Base-by-base conservation (phyloP, 495 filamentous ascomycete species). In the Penicillium roqueforti region DNA sequence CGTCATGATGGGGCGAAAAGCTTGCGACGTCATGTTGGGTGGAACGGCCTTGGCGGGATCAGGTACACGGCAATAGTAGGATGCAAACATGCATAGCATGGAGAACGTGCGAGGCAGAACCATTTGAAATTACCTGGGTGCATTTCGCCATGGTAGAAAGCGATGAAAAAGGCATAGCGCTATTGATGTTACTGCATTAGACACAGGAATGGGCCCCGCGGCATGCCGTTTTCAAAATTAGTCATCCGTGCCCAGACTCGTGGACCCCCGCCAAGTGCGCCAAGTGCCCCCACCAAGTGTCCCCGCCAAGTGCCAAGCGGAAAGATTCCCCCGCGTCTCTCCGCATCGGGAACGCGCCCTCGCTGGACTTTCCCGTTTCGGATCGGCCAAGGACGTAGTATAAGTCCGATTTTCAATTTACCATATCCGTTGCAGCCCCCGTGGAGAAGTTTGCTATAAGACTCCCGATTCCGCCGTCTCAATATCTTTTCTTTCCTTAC, bases 361-460 rank as follows among this genome's bases (percentile, higher is more conserved):
- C 56, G 50, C 56, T 58, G 45, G 38, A 58, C 56, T 58, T 58
- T 37, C 56, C 56, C 22, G 9, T 43, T 58, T 54, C 38, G 38
- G 45, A 14, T 3, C 31, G 51, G 23, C 51, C 56, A 44, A 29
- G 51, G 37, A 4, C 50, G 16, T 28, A 18, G 51, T 46, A 29
- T 23, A 7, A 8, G 6, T 50, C 6, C 28, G 22, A 55, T 38
- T 23, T 44, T 41, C 28, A 9, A 36, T 7, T 47, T 47, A 20
- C 32, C 32, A 42, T 54, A 29, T 45, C 28, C 41, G 29, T 53
- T 23, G 29, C 31, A 47, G 6, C 43, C 48, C 43, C 42, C 34
- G 53, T 54, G 48, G 50, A 45, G 56, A n/a, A 31, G 45, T 39
- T 22, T 57, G 23, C 39, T 61, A 58, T 58, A 58, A 58, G 56